Base-by-base conservation (phyloP, 352 stramenopile genomes). In the Elongisporangium prolatum region DNA sequence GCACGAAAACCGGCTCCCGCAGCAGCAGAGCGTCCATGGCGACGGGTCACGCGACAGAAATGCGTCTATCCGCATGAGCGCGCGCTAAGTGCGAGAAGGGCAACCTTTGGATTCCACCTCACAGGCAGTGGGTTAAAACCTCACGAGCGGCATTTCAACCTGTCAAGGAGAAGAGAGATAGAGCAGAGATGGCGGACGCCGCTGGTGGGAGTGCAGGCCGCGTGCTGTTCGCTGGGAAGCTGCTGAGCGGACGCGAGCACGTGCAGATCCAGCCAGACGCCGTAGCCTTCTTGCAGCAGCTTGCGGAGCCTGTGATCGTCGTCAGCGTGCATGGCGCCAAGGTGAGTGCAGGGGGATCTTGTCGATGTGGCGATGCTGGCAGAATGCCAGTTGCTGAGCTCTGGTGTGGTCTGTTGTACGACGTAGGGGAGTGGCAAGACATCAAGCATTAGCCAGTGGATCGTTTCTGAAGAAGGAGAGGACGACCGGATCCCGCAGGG, bases 221-320 rank as follows among this genome's bases (percentile, higher is more conserved):
- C 25, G 56, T 91, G 62, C 73, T 93, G 47, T 93, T 88, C 55
- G 80, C 75, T 6, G 82, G 82, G 11, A 72, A 68, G 3, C 58
- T 93, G 49, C 71, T 93, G 64, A 80, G 68, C 50, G 63, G 54
- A n/a, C 67, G 25, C 5, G 50, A 50, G 16, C 65, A 78, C 44
- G 73, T 92, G 53, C 78, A 92, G 64, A 81, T 92, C 50, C 64
- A 93, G 56, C 75, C 84, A 52, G 75, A 87, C 11, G 73, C 84
- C 17, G 81, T 92, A 13, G 77, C 68, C 6, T 92, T 92, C 59
- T 68, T 93, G 13, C 80, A 92, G 68, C 74, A 74, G 13, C 69
- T 92, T 48, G 73, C 75, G 0, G 84, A 88, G 18, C 71, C 84
- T 21, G 59, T 94, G 52, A 62, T 83, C 22, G 73, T 90, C 53